phyloP scores from a whole-genome alignment of 768 basidiomycete genomes.

The Candolleomyces aberdarensis region DNA sequence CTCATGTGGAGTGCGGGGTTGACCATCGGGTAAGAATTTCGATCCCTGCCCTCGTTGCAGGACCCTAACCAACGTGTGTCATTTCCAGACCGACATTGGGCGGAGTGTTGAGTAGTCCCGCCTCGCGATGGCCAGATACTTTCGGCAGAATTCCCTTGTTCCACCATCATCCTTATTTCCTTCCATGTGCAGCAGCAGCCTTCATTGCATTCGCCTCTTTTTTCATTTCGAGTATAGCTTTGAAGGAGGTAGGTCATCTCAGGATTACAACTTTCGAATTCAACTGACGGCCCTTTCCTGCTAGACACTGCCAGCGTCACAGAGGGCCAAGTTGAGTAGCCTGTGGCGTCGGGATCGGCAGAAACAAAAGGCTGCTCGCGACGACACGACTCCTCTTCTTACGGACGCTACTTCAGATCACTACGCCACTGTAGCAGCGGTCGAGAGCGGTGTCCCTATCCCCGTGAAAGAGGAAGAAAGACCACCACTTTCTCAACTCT shows the following conservation, averaged over 20 bases:
- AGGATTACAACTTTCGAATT: background rate
- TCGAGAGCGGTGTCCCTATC: background rate
- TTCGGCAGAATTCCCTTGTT: slow-evolving; percentile 45
- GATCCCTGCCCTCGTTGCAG: background rate
- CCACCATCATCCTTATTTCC: slow-evolving; percentile 40
- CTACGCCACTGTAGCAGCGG: background rate
- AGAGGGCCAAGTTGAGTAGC: background rate
- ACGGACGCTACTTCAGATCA: background rate
- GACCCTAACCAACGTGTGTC: background rate
- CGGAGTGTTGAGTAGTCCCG: slow-evolving; percentile 59
- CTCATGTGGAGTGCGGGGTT: slow-evolving; percentile 32
- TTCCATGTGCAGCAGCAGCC: slow-evolving; percentile 44
- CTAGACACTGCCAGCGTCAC: background rate
- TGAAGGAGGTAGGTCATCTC: slow-evolving; percentile 39
- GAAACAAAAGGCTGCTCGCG: too few species aligned
- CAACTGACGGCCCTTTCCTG: too few species aligned
- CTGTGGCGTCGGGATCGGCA: too few species aligned
- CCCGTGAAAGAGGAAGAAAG: background rate
- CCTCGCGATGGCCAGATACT: slow-evolving; percentile 52
- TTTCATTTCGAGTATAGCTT: slow-evolving; percentile 28
- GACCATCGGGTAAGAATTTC: slow-evolving; percentile 26
- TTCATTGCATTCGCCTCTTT: slow-evolving; percentile 32
- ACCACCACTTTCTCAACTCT: slow-evolving; percentile 1
- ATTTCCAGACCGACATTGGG: slow-evolving; percentile 57
- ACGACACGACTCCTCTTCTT: background rate